A percentile compares a stretch with the other conserved stretches of the same genome.
phyloP scores from a whole-genome alignment of 1,139 yeast species.

The Trichomonascaceae sp. region DNA sequence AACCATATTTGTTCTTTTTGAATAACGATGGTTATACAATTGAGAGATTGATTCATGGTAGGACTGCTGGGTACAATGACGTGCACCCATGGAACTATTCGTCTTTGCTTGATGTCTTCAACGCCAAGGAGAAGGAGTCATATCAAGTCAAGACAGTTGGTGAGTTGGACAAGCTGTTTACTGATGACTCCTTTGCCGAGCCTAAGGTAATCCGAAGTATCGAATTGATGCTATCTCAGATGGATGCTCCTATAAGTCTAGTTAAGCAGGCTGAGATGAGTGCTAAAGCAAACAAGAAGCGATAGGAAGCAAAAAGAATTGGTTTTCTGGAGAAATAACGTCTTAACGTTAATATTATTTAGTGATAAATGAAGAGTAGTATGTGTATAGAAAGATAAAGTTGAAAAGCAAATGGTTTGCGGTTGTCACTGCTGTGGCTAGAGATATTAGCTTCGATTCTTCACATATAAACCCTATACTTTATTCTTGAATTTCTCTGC shows the following conservation, averaged over 20 bases:
- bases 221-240: slow-evolving; percentile 70
- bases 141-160: slow-evolving; percentile 56
- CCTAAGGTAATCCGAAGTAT: slow-evolving; percentile 67
- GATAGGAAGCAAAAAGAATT: background rate
- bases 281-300: slow-evolving; percentile 48
- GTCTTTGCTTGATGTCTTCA: slow-evolving; percentile 61
- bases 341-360: background rate
- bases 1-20: slow-evolving; percentile 74
- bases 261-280: slow-evolving; percentile 72
- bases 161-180: slow-evolving; percentile 57
- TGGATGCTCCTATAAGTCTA: slow-evolving; percentile 78
- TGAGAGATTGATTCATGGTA: slow-evolving; percentile 84
- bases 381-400: background rate
- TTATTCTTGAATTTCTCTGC: no score
- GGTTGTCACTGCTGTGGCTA: no score
- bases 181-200: slow-evolving; percentile 47
- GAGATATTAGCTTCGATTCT: no score
- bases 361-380: no score
- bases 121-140: slow-evolving; percentile 47
- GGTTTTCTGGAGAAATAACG: background rate
- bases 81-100: slow-evolving; percentile 80
- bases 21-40: slow-evolving; percentile 88
- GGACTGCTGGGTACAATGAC: slow-evolving; percentile 66
- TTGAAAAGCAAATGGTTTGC: no score
- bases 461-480: no score